These are phyloP conservation scores for Cryptosporidium parvum DNA, from an alignment of 169 alveolate species.

Conservation along the genomic window DNA sequence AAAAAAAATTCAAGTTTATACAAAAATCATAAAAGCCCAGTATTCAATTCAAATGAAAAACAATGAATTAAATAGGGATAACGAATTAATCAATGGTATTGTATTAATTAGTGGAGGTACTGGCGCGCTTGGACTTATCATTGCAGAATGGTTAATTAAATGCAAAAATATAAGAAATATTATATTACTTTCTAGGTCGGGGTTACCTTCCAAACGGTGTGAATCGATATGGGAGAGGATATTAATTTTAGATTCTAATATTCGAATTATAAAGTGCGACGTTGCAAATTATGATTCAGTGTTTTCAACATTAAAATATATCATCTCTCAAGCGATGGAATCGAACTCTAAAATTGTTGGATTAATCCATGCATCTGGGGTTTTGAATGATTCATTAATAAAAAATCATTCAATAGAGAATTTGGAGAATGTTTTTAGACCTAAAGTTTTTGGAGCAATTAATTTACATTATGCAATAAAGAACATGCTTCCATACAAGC, in stretches of 20 bases:
- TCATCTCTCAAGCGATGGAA: not conserved
- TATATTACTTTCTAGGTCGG: conserved; percentile 55
- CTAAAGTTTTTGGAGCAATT: conserved; percentile 84
- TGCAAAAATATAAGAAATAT: conserved; percentile 5
- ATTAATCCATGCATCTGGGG: conserved; percentile 83
- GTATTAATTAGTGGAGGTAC: conserved; percentile 80
- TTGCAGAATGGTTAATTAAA: conserved; percentile 79
- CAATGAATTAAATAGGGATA: not conserved
- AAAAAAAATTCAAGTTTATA: conserved; percentile 12
- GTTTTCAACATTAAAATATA: not conserved
- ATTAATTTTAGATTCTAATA: not conserved
- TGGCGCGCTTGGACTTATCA: conserved; percentile 80
- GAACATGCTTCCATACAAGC: conserved; percentile 53
- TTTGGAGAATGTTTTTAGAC: conserved; percentile 79
- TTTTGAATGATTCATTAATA: conserved; percentile 79
- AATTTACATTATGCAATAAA: conserved; percentile 81
- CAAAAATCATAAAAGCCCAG: conserved; percentile 17
- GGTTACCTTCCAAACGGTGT: conserved; percentile 22
- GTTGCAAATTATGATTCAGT: conserved; percentile 31
- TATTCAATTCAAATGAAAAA: not conserved
- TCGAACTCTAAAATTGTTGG: conserved; percentile 70
- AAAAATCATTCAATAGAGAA: conserved; percentile 75
- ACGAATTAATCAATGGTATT: not conserved
- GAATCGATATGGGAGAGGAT: conserved; percentile 22
- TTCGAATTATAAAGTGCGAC: conserved; percentile 43